Evolutionary conservation across 2,329 filamentous ascomycete genomes (phyloP), one percentile per base, ranked within the genome.

Genomic region (Xylariaceae sp.): DNA sequence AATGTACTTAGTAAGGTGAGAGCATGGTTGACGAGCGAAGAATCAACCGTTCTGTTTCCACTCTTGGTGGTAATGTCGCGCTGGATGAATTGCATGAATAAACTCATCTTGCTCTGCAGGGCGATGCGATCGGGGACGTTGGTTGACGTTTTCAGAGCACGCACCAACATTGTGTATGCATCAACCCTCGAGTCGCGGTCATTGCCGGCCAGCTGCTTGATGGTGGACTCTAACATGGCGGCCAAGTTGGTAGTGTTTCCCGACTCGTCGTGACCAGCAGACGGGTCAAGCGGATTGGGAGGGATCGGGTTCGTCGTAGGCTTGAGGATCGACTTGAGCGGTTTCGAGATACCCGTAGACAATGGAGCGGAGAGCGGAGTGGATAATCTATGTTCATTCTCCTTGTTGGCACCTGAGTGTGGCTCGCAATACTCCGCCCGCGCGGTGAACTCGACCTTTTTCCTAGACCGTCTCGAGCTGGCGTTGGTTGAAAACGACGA

Each of bases 151-250:
- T 89, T 88, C 62, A 96, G 75, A 3, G 86, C 85, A 32, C 84
- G 80, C 30, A 87, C 83, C 42, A 99, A 76, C 64, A 87, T 87
- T 67, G 86, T 84, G 66, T 99, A 97, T 46, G 92, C 89, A 72
- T 99, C 94, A 30, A 94, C 72, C 61, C 87, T 87, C 12, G 83
- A 85, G 53, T 84, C 80, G 49, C 86, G 79, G 61, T 91, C 87
- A 29, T 83, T 76, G 19, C 88, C 85, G 36, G 87, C 88, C 45
- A 99, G 79, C 71, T 94, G 88, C 70, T 89, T 86, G 34, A 90
- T 80, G 5, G 90, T 84, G 0, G 89, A 95, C 63, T 95, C 88
- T 60, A 97, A 74, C 86, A 96, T 94, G 63, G 84, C 84, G 59
- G 81, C 80, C 53, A 96, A 84, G 37, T 81, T 85, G 42, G 79